These are phyloP conservation scores for Aspergillus sp. DNA, from an alignment of 2,329 filamentous ascomycete species.

Conservation along the genomic window DNA sequence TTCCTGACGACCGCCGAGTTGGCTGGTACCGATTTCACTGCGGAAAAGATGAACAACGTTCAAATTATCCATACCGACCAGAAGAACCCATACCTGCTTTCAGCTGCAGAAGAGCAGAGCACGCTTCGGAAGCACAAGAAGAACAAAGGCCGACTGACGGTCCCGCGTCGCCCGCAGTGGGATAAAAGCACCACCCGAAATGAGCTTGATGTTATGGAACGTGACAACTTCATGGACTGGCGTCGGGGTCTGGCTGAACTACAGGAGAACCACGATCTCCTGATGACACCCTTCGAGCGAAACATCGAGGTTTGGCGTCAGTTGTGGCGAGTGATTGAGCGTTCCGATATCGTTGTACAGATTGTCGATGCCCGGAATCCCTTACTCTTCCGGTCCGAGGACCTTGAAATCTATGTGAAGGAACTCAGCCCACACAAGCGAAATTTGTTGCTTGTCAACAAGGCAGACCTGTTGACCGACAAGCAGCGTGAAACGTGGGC, in stretches of 20 bases:
- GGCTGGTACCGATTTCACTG: slow-evolving; percentile 97
- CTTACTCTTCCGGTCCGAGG: slow-evolving; percentile 87
- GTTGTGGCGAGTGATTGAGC: slow-evolving; percentile 95
- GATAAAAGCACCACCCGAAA: slow-evolving; percentile 78
- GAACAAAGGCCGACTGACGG: slow-evolving; percentile 77
- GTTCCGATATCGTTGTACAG: slow-evolving; percentile 92
- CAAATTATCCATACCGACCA: slow-evolving; percentile 98
- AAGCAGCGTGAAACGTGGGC: slow-evolving; percentile 83
- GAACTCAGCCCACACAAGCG: slow-evolving; percentile 84
- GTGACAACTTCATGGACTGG: slow-evolving; percentile 82
- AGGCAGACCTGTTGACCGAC: slow-evolving; percentile 97
- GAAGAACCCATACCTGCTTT: slow-evolving; percentile 90
- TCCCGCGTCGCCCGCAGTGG: slow-evolving; percentile 88
- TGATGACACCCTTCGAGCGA: slow-evolving; percentile 97
- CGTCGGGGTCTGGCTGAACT: slow-evolving; percentile 85
- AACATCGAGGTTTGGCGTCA: slow-evolving; percentile 98
- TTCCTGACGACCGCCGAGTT: slow-evolving; percentile 94
- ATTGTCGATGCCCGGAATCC: slow-evolving; percentile 98
- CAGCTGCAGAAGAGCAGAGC: slow-evolving; percentile 76
- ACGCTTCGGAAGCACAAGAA: slow-evolving; percentile 77
- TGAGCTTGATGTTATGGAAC: slow-evolving; percentile 76
- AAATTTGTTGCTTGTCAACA: slow-evolving; percentile 93
- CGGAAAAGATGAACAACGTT: slow-evolving; percentile 98
- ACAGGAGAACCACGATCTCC: slow-evolving; percentile 87
- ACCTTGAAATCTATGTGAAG: slow-evolving; percentile 91